These are phyloP conservation scores for Takashimella tepidaria DNA, from an alignment of 1,284 basidiomycete genomes.

Conservation along the genomic window DNA sequence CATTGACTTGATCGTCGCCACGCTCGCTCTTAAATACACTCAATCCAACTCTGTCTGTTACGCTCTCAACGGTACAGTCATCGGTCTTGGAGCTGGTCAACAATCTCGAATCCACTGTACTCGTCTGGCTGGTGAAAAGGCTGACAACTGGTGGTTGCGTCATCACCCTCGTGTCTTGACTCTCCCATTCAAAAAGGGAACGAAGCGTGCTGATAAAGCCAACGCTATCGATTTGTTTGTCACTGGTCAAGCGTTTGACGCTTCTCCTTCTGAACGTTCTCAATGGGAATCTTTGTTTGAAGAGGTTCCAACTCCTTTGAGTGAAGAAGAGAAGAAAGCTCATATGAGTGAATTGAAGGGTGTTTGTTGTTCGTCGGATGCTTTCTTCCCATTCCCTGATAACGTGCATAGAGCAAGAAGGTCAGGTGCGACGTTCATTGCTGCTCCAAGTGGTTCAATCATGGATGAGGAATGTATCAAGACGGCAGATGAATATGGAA, in stretches of 20 bases:
- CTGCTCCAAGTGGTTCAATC: constrained; percentile 90
- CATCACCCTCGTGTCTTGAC: constrained; percentile 79
- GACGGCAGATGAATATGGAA: constrained; percentile 82
- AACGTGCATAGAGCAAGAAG: constrained; percentile 91
- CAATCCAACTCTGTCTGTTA: constrained; percentile 99
- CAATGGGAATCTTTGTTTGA: constrained; percentile 93
- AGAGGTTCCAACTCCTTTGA: constrained; percentile 63
- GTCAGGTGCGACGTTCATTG: constrained; percentile 87
- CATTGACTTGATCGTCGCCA: constrained; percentile 87
- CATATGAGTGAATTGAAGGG: constrained; percentile 70
- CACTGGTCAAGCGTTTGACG: constrained; percentile 70
- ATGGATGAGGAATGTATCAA: constrained; percentile 96
- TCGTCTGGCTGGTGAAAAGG: constrained; percentile 91
- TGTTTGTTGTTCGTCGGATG: constrained; percentile 90
- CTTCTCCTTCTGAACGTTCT: constrained; percentile 74
- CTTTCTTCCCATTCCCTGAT: constrained; percentile 99
- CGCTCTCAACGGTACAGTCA: constrained; percentile 84
- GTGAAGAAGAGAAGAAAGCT: constrained; percentile 63
- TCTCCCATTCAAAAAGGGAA: constrained; percentile 84
- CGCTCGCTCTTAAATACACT: constrained; percentile 95
- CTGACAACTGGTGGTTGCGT: constrained; percentile 99
- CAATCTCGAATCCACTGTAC: constrained; percentile 99
- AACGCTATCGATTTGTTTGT: constrained; percentile 98
- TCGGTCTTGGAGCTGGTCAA: constrained; percentile 96
- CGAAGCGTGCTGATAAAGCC: constrained; percentile 95